These are phyloP conservation scores for Helianthus annuus DNA, from an alignment of 129 eudicot genomes.

Conservation along the genomic window HanXRQr2.0-SUNRISE NC_035438.2:453833-454332, in stretches of 20 bases:
- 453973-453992: slow-evolving; percentile 60
- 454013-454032: too few relatives aligned
- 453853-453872: too few relatives aligned
- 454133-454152: slow-evolving; percentile 2
- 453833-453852: too few relatives aligned
- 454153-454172: slow-evolving; percentile 95
- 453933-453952: slow-evolving; percentile 84
- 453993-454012: background rate
- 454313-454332: slow-evolving; percentile 91
- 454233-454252: slow-evolving; percentile 83
- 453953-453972: slow-evolving; percentile 79
- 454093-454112: too few relatives aligned
- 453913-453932: slow-evolving; percentile 85
- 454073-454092: too few relatives aligned
- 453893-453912: slow-evolving; percentile 98
- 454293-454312: slow-evolving; percentile 90
- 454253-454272: slow-evolving; percentile 86
- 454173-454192: slow-evolving; percentile 89
- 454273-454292: slow-evolving; percentile 78
- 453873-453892: slow-evolving; percentile 25
- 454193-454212: slow-evolving; percentile 95
- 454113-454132: background rate
- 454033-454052: too few relatives aligned
- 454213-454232: slow-evolving; percentile 91
- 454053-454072: too few relatives aligned